Conservation (phyloP, 2,329 filamentous ascomycete genomes). For the Sclerotiophoma versabilis region DNA sequence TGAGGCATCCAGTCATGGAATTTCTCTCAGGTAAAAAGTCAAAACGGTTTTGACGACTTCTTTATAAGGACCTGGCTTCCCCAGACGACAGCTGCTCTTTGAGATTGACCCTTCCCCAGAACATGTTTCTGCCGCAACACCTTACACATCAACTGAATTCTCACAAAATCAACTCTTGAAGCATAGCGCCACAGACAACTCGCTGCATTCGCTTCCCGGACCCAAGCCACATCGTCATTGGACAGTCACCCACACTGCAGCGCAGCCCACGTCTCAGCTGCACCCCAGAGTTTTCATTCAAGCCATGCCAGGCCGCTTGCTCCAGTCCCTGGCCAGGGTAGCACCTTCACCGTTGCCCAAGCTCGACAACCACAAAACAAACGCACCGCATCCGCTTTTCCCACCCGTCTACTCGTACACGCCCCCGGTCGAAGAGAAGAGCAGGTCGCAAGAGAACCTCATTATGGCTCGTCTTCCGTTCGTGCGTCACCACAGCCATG, state of each 20-base stretch:
- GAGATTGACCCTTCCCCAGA: conserved; percentile 22
- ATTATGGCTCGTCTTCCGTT: conserved; percentile 48
- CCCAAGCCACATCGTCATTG: conserved; percentile 24
- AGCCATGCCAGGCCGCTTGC: conserved; percentile 47
- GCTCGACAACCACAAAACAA: conserved; percentile 32
- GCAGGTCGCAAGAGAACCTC: conserved; percentile 44
- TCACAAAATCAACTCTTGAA: conserved; percentile 46
- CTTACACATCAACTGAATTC: conserved; percentile 42
- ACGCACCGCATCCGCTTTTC: conserved; percentile 31
- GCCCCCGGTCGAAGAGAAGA: conserved; percentile 37
- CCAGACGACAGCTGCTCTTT: conserved; percentile 8
- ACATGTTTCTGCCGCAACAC: conserved; percentile 44
- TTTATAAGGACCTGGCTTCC: conserved; percentile 34
- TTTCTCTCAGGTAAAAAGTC: conserved; percentile 44
- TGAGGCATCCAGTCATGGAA: conserved; percentile 37
- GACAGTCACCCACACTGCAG: conserved; percentile 25
- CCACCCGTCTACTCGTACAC: conserved; percentile 48
- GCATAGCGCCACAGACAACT: conserved; percentile 17
- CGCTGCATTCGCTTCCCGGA: conserved; percentile 28
- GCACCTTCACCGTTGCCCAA: conserved; percentile 43
- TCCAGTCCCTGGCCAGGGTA: conserved; percentile 43
- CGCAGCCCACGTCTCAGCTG: conserved; percentile 21
- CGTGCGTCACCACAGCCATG: conserved; percentile 46
- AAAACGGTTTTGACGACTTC: conserved; percentile 20
- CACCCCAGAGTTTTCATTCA: conserved; percentile 41